Conservation (phyloP, 2,329 filamentous ascomycete species). For the Acarospora socialis region DNA sequence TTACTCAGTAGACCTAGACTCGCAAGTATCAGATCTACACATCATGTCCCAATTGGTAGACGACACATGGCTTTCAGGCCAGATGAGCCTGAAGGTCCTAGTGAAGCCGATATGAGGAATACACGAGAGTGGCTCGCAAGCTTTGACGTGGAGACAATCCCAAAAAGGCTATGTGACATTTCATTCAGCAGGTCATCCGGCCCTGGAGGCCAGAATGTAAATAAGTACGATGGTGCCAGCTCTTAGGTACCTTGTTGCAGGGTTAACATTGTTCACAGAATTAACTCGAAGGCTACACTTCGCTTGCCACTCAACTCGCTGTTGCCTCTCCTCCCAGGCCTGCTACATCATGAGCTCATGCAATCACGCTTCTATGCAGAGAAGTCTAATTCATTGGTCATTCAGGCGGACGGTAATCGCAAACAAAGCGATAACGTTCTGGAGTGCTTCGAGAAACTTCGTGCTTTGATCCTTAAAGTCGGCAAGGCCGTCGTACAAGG, state of each 20-base stretch:
- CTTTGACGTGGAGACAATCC: slow-evolving; percentile 40
- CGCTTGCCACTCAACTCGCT: slow-evolving; percentile 39
- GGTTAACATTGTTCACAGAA: slow-evolving; percentile 28
- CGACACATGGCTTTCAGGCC: background rate
- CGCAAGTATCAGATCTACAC: too few relatives aligned
- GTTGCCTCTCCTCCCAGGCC: slow-evolving; percentile 37
- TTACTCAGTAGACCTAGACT: too few relatives aligned
- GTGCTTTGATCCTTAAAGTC: slow-evolving; percentile 38
- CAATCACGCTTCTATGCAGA: slow-evolving; percentile 41
- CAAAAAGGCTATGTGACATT: slow-evolving; percentile 41
- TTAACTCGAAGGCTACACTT: slow-evolving; percentile 53
- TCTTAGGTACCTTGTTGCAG: background rate
- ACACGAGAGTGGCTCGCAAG: slow-evolving; percentile 44
- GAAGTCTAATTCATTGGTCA: slow-evolving; percentile 40
- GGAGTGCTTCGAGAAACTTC: slow-evolving; percentile 43
- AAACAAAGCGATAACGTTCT: slow-evolving; percentile 47
- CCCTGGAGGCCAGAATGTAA: slow-evolving; percentile 54
- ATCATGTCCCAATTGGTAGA: too few relatives aligned
- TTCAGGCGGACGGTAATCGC: slow-evolving; percentile 49
- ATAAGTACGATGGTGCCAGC: slow-evolving; percentile 39
- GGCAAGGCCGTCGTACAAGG: slow-evolving; percentile 40
- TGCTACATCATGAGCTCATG: slow-evolving; percentile 38
- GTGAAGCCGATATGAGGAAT: slow-evolving; percentile 22
- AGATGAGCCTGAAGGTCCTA: background rate
- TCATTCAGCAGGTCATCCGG: slow-evolving; percentile 51